Percentiles rank a stretch among this genome's conserved stretches.
Evolutionary conservation across 2,329 filamentous ascomycete species (phyloP).

Genomic region (Xylaria sp.): DNA sequence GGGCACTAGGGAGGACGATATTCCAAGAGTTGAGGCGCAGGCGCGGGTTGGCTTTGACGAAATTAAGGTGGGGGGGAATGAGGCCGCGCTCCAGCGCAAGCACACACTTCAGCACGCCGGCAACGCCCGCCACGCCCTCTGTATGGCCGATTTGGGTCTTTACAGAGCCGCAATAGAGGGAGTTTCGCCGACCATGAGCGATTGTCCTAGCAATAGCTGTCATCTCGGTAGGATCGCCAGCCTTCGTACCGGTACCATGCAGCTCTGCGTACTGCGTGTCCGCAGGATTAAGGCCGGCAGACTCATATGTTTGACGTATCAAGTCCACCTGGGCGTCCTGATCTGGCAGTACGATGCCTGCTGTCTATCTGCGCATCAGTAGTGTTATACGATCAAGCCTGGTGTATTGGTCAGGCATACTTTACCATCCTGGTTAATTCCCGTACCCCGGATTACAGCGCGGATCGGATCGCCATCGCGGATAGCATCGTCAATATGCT

Average conservation of each 20-base stretch:
- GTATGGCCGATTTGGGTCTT: constrained; percentile 45
- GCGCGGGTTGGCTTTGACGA: constrained; percentile 44
- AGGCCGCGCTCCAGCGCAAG: constrained; percentile 46
- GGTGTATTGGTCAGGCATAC: background rate
- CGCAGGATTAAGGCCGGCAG: background rate
- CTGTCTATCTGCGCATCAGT: constrained; percentile 5
- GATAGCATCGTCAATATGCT: constrained; percentile 13
- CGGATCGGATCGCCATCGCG: constrained; percentile 21
- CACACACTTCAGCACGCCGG: constrained; percentile 48
- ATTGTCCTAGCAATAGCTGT: constrained; percentile 49
- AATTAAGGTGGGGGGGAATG: constrained; percentile 46
- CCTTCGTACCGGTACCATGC: constrained; percentile 54
- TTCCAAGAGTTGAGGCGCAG: constrained; percentile 42
- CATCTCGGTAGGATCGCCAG: constrained; percentile 56
- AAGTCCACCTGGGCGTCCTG: constrained; percentile 10
- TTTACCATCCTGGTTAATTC: constrained; percentile 19
- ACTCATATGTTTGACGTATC: constrained; percentile 8
- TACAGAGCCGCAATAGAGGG: constrained; percentile 42
- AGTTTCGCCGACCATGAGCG: constrained; percentile 32
- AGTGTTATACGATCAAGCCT: background rate
- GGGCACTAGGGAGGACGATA: constrained; percentile 35
- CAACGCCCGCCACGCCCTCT: constrained; percentile 43
- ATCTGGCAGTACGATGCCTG: constrained; percentile 11
- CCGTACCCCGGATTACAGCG: constrained; percentile 11
- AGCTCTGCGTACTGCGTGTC: constrained; percentile 20